phyloP scores from a whole-genome alignment of 1,284 basidiomycete genomes.

The Thecaphora frezii region DNA sequence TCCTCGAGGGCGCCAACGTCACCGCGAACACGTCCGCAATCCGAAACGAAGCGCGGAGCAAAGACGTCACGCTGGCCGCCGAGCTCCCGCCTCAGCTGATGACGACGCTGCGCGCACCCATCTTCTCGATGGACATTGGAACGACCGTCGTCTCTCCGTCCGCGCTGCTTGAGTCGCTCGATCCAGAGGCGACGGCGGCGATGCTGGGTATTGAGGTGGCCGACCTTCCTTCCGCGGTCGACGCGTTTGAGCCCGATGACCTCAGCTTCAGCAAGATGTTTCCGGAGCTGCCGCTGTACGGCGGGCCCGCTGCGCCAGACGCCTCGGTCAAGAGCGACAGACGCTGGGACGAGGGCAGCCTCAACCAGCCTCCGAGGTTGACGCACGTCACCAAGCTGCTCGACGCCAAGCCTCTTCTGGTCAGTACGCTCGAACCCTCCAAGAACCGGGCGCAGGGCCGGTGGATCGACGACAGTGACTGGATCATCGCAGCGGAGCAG shows the following conservation, averaged over 20 bases:
- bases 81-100: conserved; percentile 48
- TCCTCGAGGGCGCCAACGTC: conserved; percentile 16
- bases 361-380: conserved; percentile 45
- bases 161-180: conserved; percentile 39
- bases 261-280: conserved; percentile 57
- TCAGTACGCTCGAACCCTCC: conserved; percentile 65
- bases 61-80: conserved; percentile 43
- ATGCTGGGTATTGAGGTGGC: conserved; percentile 40
- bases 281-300: conserved; percentile 64
- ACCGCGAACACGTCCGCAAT: conserved; percentile 9
- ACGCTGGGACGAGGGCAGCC: conserved; percentile 61
- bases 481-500: conserved; percentile 44
- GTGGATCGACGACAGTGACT: conserved; percentile 60
- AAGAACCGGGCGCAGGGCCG: conserved; percentile 61
- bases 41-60: conserved; percentile 18
- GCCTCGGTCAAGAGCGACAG: conserved; percentile 59
- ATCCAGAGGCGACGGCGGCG: conserved; percentile 42
- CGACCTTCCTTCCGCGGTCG: conserved; percentile 24
- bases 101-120: conserved; percentile 50
- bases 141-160: conserved; percentile 48
- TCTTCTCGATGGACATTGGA: conserved; percentile 48
- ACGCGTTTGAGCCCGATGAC: conserved; percentile 34
- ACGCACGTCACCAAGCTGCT: conserved; percentile 64
- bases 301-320: conserved; percentile 29
- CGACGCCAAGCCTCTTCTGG: conserved; percentile 65